phyloP scores from a whole-genome alignment of 2,329 filamentous ascomycete species.

The Cytospora leucostoma region DNA sequence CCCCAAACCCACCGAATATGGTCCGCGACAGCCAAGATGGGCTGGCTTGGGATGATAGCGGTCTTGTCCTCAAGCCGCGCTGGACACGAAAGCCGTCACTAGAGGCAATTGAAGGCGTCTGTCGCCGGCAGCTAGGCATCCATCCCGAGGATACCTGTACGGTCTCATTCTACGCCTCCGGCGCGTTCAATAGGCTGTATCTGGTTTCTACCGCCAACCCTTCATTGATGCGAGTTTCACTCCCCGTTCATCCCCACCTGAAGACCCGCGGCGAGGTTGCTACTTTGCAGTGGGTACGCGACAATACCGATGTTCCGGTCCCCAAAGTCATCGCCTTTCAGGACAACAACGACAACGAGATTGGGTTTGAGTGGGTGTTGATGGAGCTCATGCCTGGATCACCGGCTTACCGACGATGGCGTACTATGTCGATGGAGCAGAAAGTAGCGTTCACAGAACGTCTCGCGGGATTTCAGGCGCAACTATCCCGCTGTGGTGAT shows the following conservation, averaged over 20 bases:
- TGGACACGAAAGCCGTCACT: conserved; percentile 35
- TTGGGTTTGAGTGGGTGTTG: conserved; percentile 45
- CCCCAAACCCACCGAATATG: conserved; percentile 1
- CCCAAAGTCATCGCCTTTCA: conserved; percentile 39
- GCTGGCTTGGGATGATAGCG: conserved; percentile 31
- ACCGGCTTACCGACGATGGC: conserved; percentile 31
- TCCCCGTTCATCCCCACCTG: conserved; percentile 34
- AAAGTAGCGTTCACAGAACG: conserved; percentile 38
- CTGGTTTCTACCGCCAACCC: conserved; percentile 26
- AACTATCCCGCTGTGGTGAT: conserved; percentile 33
- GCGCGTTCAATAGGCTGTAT: conserved; percentile 38
- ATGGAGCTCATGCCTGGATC: conserved; percentile 37
- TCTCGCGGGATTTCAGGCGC: conserved; percentile 36
- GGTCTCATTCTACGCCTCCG: conserved; percentile 33
- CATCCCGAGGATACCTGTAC: conserved; percentile 27
- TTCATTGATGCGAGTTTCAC: conserved; percentile 33
- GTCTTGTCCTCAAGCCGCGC: conserved; percentile 30
- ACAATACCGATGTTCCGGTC: conserved; percentile 38
- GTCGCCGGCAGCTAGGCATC: conserved; percentile 32
- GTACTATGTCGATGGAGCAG: conserved; percentile 35
- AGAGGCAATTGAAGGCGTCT: conserved; percentile 31
- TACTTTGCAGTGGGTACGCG: conserved; percentile 38
- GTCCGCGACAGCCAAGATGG: conserved; percentile 26
- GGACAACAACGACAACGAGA: conserved; percentile 34
- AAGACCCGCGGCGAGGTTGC: conserved; percentile 39